Conservation (phyloP, 371 early-diverging fungal genomes). For the Lichtheimia ramosa region DNA sequence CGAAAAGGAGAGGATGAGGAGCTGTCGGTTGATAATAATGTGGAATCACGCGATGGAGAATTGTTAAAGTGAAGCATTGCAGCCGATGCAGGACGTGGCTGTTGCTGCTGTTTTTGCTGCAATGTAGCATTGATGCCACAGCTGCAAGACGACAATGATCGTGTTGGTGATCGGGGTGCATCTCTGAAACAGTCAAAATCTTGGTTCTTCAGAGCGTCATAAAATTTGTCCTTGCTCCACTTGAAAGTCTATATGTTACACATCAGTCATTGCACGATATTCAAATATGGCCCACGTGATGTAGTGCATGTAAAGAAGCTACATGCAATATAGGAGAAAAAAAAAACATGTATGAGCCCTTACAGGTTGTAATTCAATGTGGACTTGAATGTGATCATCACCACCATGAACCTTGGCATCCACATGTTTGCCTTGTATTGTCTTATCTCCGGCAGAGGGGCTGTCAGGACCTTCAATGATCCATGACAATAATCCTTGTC, state of each 20-base stretch:
- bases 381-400: conserved; percentile 22
- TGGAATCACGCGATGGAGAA: conserved; percentile 3
- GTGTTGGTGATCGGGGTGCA: conserved; percentile 19
- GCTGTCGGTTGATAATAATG: conserved; percentile 1
- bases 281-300: conserved; percentile 5
- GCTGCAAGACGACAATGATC: conserved; percentile 26
- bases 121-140: conserved; percentile 15
- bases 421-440: conserved; percentile 24
- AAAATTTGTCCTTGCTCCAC: conserved; percentile 43
- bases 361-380: conserved; percentile 46
- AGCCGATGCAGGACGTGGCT: conserved; percentile 7
- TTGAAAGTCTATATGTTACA: conserved; percentile 27
- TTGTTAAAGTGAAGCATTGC: no score
- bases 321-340: conserved; percentile 1
- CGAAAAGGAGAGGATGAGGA: background rate
- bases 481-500: conserved; percentile 46
- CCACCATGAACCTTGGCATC: conserved; percentile 6
- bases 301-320: background rate
- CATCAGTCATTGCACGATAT: background rate
- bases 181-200: conserved; percentile 32
- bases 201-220: conserved; percentile 33
- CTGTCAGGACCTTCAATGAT: conserved; percentile 26
- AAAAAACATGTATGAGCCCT: conserved; percentile 1
- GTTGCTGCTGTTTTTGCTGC: background rate
- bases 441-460: conserved; percentile 13